Conservation (phyloP, 352 stramenopile species). For the Aphanomyces astaci region DNA sequence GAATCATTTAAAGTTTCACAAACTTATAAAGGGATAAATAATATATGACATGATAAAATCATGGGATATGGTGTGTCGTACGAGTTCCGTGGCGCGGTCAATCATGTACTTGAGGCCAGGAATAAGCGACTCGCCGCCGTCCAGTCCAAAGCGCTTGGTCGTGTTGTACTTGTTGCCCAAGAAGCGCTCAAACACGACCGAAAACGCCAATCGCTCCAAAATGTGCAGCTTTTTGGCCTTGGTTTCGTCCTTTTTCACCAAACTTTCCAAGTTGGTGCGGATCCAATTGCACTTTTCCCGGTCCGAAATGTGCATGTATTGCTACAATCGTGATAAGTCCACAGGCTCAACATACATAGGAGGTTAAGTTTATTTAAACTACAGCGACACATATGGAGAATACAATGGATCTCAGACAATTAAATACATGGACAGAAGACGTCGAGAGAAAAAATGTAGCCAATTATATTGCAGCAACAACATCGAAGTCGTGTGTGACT, state of each 20-base stretch:
- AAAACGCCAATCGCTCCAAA: conserved; percentile 94
- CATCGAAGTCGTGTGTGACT: too few relatives aligned
- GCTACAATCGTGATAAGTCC: too few relatives aligned
- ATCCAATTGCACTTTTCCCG: conserved; percentile 98
- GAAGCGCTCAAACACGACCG: conserved; percentile 98
- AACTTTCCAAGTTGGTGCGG: conserved; percentile 75
- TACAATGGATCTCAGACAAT: too few relatives aligned
- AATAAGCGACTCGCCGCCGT: conserved; percentile 93
- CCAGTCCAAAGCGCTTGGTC: conserved; percentile 96
- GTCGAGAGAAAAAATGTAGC: too few relatives aligned
- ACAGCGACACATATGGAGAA: too few relatives aligned
- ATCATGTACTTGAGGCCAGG: conserved; percentile 95
- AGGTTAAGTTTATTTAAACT: too few relatives aligned
- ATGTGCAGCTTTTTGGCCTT: conserved; percentile 96
- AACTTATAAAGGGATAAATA: too few relatives aligned
- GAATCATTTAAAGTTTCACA: too few relatives aligned
- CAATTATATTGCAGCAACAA: too few relatives aligned
- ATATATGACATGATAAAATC: too few relatives aligned
- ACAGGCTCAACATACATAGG: too few relatives aligned
- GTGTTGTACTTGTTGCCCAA: conserved; percentile 98
- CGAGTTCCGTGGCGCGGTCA: conserved; percentile 87
- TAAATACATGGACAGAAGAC: too few relatives aligned
- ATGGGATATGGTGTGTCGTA: not conserved
- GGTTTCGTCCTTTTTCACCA: conserved; percentile 57
- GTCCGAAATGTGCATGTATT: conserved; percentile 99